Percentiles rank a stretch among this genome's conserved stretches.
Evolutionary conservation across 2,329 filamentous ascomycete species (phyloP).

Genomic region (Dothistroma pini): DNA sequence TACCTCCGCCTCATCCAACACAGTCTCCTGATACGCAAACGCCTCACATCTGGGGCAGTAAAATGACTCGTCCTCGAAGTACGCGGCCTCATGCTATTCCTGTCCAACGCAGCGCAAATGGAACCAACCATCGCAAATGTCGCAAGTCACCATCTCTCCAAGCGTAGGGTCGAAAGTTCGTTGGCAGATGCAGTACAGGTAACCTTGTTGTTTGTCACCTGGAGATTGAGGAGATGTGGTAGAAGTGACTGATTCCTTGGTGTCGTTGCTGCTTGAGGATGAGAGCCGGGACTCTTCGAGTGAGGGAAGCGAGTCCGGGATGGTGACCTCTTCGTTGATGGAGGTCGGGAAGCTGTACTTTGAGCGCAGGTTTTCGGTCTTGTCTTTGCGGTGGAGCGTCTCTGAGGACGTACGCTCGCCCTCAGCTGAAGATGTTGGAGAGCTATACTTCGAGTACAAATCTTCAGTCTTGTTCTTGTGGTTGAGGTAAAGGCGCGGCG

Average conservation of each 20-base stretch:
- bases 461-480: neutral
- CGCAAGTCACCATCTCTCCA: slow-evolving; percentile 4
- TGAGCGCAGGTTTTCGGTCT: neutral
- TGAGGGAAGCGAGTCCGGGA: neutral
- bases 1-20: neutral
- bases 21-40: slow-evolving; percentile 1
- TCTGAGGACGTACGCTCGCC: neutral
- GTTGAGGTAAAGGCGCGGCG: neutral
- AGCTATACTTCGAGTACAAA: neutral
- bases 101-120: slow-evolving; percentile 6
- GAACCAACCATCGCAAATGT: slow-evolving; percentile 5
- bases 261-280: neutral
- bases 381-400: neutral
- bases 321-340: neutral
- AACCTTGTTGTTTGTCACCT: neutral
- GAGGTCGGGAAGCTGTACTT: neutral
- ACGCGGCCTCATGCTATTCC: slow-evolving; percentile 1
- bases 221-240: neutral
- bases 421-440: neutral
- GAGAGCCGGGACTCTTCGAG: neutral
- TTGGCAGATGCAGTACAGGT: slow-evolving; percentile 6
- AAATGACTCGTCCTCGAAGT: neutral
- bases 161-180: slow-evolving; percentile 3
- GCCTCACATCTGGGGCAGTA: slow-evolving; percentile 5
- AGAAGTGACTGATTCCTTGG: neutral